These are phyloP conservation scores for Aspergillus ustus DNA, from an alignment of 2,329 filamentous ascomycete species.

Conservation along the genomic window DNA sequence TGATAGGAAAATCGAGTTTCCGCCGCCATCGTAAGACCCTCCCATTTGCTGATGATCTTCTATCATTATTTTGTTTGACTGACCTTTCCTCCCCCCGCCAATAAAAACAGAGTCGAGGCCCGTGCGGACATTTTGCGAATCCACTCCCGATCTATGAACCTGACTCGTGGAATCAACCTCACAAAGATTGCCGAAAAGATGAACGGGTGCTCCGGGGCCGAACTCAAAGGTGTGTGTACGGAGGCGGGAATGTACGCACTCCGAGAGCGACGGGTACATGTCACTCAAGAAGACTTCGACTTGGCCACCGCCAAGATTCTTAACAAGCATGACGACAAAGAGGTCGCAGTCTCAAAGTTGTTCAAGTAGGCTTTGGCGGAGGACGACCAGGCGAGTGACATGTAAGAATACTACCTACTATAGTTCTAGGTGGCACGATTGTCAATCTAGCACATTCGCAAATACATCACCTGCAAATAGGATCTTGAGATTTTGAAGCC, in stretches of 20 bases:
- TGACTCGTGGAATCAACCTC: slow-evolving; percentile 95
- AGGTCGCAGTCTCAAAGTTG: slow-evolving; percentile 53
- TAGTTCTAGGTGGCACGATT: slow-evolving; percentile 12
- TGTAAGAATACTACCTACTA: slow-evolving; percentile 26
- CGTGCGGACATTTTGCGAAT: slow-evolving; percentile 97
- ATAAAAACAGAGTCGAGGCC: slow-evolving; percentile 70
- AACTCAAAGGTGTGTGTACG: slow-evolving; percentile 98
- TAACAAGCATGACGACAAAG: slow-evolving; percentile 99
- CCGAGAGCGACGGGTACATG: slow-evolving; percentile 92
- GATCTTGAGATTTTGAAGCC: not conserved
- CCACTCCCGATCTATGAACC: slow-evolving; percentile 97
- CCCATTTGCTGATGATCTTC: slow-evolving; percentile 4
- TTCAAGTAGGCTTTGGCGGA: slow-evolving; percentile 37
- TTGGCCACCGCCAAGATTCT: slow-evolving; percentile 98
- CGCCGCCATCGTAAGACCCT: slow-evolving; percentile 73
- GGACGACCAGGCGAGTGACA: slow-evolving; percentile 14
- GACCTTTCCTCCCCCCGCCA: slow-evolving; percentile 21
- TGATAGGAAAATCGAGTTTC: slow-evolving; percentile 98
- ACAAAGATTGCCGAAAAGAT: slow-evolving; percentile 99
- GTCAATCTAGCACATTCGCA: slow-evolving; percentile 6
- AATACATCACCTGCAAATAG: not conserved
- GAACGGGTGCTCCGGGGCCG: slow-evolving; percentile 97
- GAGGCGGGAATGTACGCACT: slow-evolving; percentile 98
- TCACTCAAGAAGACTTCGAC: slow-evolving; percentile 99
- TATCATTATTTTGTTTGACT: slow-evolving; percentile 20